A percentile compares a stretch with the other conserved stretches of the same genome.
Conservation (phyloP, 169 alveolate species). For the Plasmodium sp. region DNA sequence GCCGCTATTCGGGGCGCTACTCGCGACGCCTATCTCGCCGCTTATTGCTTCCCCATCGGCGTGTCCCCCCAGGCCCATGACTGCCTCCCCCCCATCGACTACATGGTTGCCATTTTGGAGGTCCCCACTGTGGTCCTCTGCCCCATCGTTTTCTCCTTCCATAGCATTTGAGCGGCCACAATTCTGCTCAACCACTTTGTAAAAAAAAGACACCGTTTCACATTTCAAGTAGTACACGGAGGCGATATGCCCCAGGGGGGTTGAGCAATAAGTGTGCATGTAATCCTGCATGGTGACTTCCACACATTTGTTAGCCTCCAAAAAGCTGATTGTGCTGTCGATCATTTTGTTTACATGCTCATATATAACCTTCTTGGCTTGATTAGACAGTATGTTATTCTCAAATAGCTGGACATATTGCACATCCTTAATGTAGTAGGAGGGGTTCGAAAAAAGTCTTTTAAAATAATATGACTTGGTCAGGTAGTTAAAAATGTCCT, state of each 20-base stretch:
- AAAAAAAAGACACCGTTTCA: conserved; percentile 24
- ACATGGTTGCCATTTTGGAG: neutral
- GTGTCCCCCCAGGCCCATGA: neutral
- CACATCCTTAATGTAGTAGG: conserved; percentile 79
- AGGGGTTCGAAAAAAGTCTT: conserved; percentile 84
- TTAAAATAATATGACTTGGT: conserved; percentile 90
- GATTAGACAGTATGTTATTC: conserved; percentile 40
- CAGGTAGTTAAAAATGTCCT: conserved; percentile 87
- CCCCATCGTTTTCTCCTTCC: conserved; percentile 64
- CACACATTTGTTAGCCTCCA: conserved; percentile 28
- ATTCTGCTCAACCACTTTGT: conserved; percentile 4
- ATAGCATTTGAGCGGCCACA: neutral
- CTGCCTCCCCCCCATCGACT: neutral
- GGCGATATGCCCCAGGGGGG: conserved; percentile 34
- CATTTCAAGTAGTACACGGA: conserved; percentile 41
- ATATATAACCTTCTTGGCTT: conserved; percentile 19
- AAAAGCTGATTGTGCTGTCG: conserved; percentile 34
- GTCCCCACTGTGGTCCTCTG: conserved; percentile 67
- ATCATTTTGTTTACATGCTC: conserved; percentile 39
- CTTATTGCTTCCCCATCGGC: neutral
- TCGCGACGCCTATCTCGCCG: neutral
- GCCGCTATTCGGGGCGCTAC: neutral
- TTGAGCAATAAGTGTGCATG: conserved; percentile 2
- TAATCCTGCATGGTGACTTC: conserved; percentile 36
- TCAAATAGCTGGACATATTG: conserved; percentile 72